phyloP scores from a whole-genome alignment of 345 rosid species.

The Pugionium dolabratum region DNA sequence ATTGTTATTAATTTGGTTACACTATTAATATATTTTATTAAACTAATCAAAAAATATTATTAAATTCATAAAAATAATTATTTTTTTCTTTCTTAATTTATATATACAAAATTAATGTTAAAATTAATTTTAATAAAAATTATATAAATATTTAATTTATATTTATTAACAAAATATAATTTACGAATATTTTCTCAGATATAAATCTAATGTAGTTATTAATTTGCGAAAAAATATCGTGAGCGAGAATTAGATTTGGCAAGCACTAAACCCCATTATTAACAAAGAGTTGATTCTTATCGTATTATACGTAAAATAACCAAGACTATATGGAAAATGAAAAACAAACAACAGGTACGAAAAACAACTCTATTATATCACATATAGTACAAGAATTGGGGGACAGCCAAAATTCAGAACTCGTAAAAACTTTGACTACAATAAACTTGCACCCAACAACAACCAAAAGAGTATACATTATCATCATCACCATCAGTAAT shows the following conservation, averaged over 20 bases:
- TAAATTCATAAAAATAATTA: too few relatives aligned
- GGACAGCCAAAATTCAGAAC: neutral
- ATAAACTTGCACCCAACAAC: slow-evolving; percentile 25
- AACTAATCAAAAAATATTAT: too few relatives aligned
- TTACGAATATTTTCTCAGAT: too few relatives aligned
- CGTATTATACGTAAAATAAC: slow-evolving; percentile 8
- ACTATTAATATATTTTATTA: too few relatives aligned
- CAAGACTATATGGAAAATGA: slow-evolving; percentile 12
- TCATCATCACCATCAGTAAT: neutral
- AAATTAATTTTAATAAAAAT: too few relatives aligned
- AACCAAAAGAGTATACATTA: slow-evolving; percentile 20
- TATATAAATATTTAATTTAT: too few relatives aligned
- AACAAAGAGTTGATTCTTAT: slow-evolving; percentile 14
- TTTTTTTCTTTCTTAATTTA: too few relatives aligned
- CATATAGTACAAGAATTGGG: slow-evolving; percentile 21
- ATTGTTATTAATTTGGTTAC: too few relatives aligned
- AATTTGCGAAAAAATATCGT: neutral
- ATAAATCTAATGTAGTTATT: neutral
- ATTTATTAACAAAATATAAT: too few relatives aligned
- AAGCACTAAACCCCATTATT: slow-evolving; percentile 20
- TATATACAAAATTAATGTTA: too few relatives aligned
- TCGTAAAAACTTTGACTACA: slow-evolving; percentile 30
- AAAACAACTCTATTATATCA: slow-evolving; percentile 25
- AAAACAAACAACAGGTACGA: neutral
- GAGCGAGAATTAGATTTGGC: neutral